Evolutionary conservation across 1,139 yeast genomes (phyloP).

Genomic region (Waltiozyma sp.): DNA sequence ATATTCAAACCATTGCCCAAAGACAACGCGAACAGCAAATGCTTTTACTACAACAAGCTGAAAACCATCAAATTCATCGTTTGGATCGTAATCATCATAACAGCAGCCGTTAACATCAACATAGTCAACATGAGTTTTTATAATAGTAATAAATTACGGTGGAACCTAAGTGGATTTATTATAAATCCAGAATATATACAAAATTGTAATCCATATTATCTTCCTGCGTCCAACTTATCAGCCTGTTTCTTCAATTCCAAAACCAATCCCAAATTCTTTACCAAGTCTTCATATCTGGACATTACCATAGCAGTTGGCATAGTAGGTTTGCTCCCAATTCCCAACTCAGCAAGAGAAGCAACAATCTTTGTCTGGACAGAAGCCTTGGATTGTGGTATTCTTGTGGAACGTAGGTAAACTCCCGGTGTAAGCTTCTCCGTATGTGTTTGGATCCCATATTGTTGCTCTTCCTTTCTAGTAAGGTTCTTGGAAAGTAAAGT

Average conservation of each 20-base stretch:
- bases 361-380: slow-evolving; percentile 69
- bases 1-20: no score
- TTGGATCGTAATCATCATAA: no score
- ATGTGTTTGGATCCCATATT: slow-evolving; percentile 78
- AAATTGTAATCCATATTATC: no score
- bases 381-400: slow-evolving; percentile 49
- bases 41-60: no score
- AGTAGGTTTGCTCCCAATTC: slow-evolving; percentile 65
- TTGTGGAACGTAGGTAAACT: slow-evolving; percentile 68
- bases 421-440: slow-evolving; percentile 66
- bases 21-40: no score
- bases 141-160: no score
- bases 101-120: no score
- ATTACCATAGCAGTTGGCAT: slow-evolving; percentile 83
- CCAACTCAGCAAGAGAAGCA: slow-evolving; percentile 68
- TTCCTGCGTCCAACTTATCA: slow-evolving; percentile 67
- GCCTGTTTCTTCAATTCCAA: slow-evolving; percentile 79
- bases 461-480: slow-evolving; percentile 70
- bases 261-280: slow-evolving; percentile 60
- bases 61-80: no score
- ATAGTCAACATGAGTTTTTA: no score
- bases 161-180: no score
- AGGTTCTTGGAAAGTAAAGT: slow-evolving; percentile 41
- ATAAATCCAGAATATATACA: no score
- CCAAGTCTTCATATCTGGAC: slow-evolving; percentile 66